Evolutionary conservation across 352 stramenopile genomes (phyloP).

Genomic region (Globisporangium echinulatum): DNA sequence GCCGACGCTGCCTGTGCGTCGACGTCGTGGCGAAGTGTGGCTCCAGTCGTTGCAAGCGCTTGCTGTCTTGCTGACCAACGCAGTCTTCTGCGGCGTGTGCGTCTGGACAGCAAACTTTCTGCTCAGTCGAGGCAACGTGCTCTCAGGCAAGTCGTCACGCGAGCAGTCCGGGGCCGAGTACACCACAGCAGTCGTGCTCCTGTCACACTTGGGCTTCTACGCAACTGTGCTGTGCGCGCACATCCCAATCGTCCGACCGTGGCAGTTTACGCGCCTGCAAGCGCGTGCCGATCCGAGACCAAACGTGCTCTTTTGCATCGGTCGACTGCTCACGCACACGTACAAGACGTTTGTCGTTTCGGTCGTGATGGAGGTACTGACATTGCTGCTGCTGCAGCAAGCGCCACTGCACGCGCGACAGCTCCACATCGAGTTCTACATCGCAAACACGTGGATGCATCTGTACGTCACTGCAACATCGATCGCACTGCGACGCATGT

Average conservation of each 20-base stretch:
- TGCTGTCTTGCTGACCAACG: conserved; percentile 5
- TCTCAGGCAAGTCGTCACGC: neutral
- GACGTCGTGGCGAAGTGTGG: conserved; percentile 1
- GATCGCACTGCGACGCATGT: conserved; percentile 1
- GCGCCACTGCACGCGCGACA: neutral
- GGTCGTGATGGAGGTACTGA: neutral
- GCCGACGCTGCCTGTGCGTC: no score
- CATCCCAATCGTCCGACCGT: conserved; percentile 11
- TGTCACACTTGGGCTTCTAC: conserved; percentile 11
- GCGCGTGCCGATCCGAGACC: conserved; percentile 2
- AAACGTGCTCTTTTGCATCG: conserved; percentile 6
- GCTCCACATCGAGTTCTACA: conserved; percentile 4
- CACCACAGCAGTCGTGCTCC: neutral
- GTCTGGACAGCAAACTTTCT: neutral
- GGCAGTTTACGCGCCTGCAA: conserved; percentile 10
- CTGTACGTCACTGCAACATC: conserved; percentile 5
- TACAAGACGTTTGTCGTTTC: conserved; percentile 1
- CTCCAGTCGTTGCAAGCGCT: conserved; percentile 5
- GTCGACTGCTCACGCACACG: conserved; percentile 7
- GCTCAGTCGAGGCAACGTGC: conserved; percentile 4
- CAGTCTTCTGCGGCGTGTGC: neutral
- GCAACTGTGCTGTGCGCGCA: conserved; percentile 12
- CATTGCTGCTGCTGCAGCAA: neutral
- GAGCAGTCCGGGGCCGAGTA: conserved; percentile 6
- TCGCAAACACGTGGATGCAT: neutral